Evolutionary conservation across 495 filamentous ascomycete genomes (phyloP).

Genomic region (Neurospora sublineolata): DNA sequence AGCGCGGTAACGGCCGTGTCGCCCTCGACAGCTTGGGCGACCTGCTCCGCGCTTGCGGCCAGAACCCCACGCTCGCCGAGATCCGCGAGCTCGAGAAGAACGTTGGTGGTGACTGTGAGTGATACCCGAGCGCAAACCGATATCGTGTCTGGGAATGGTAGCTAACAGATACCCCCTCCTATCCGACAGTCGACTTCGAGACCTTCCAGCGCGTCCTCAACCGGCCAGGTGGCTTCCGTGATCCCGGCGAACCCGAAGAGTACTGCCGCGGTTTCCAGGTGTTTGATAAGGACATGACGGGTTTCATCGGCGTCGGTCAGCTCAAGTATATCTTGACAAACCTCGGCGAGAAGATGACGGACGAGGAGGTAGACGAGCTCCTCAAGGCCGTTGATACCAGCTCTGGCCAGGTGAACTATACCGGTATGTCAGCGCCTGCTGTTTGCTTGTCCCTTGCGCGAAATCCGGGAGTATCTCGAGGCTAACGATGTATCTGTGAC

Average conservation of each 20-base stretch:
- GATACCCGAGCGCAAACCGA: background rate
- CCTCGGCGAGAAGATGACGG: slow-evolving; percentile 95
- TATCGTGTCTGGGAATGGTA: background rate
- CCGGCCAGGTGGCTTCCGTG: slow-evolving; percentile 93
- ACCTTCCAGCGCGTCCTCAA: slow-evolving; percentile 92
- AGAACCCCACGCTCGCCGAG: slow-evolving; percentile 92
- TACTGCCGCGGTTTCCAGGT: slow-evolving; percentile 98
- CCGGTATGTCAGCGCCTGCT: slow-evolving; percentile 44
- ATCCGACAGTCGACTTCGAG: slow-evolving; percentile 79
- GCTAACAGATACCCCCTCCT: background rate
- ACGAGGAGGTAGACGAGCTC: slow-evolving; percentile 96
- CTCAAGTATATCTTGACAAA: slow-evolving; percentile 94
- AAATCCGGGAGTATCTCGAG: slow-evolving; percentile 5
- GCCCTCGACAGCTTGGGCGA: slow-evolving; percentile 78
- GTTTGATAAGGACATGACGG: slow-evolving; percentile 97
- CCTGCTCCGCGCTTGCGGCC: slow-evolving; percentile 87
- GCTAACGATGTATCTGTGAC: background rate
- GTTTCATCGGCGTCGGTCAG: slow-evolving; percentile 94
- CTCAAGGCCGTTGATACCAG: slow-evolving; percentile 93
- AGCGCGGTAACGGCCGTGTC: slow-evolving; percentile 88
- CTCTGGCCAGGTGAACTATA: slow-evolving; percentile 93
- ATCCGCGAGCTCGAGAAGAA: slow-evolving; percentile 80
- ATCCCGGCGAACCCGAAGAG: slow-evolving; percentile 93
- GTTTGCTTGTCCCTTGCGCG: background rate
- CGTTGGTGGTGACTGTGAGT: slow-evolving; percentile 81